phyloP scores from a whole-genome alignment of 139 green algal genomes.

The Micromonas pusilla region DNA sequence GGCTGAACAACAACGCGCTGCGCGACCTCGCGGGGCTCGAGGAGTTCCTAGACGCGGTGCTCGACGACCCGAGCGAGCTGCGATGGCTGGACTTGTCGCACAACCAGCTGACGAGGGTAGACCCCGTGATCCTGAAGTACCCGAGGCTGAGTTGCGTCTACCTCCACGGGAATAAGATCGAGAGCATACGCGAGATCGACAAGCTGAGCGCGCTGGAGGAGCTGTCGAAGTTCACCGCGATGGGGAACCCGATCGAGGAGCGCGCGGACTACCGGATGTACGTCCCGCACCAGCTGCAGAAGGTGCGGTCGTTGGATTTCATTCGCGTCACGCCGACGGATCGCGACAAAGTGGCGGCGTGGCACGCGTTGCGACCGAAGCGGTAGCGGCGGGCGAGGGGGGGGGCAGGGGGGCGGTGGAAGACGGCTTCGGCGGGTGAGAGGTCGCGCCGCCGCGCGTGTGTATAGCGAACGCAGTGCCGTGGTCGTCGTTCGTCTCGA shows the following conservation, averaged over 20 bases:
- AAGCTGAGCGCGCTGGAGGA: conserved; percentile 37
- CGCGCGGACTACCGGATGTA: conserved; percentile 32
- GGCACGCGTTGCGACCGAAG: neutral
- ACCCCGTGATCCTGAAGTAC: conserved; percentile 36
- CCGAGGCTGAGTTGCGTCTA: conserved; percentile 45
- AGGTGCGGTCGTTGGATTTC: conserved; percentile 10
- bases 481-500: no score
- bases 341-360: no score
- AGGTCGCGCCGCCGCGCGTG: no score
- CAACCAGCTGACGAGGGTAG: conserved; percentile 38
- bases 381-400: neutral
- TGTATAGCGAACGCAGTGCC: no score
- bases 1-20: neutral
- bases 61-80: conserved; percentile 29
- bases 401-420: neutral
- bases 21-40: neutral
- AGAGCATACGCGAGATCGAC: conserved; percentile 34
- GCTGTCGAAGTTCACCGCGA: conserved; percentile 44
- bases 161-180: conserved; percentile 47
- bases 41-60: neutral
- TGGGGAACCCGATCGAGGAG: conserved; percentile 43
- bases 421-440: neutral
- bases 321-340: no score
- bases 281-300: neutral
- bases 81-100: conserved; percentile 43